Base-by-base conservation (phyloP, 495 filamentous ascomycete species). In the Daldinia grandis region DNA sequence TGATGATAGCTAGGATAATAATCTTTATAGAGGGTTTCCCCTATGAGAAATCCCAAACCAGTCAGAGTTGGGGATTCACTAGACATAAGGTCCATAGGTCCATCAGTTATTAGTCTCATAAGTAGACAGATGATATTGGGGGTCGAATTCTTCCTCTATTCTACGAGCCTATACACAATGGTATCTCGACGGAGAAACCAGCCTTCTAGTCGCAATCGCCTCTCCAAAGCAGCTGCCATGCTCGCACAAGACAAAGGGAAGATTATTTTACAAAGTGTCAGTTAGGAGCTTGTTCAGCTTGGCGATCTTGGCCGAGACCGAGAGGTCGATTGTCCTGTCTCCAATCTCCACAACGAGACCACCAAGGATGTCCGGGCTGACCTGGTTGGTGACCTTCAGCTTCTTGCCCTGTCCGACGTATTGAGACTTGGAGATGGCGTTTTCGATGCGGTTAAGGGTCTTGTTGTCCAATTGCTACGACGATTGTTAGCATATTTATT, bases 241-340 rank as follows among this genome's bases (percentile, higher is more conserved):
- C 70, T 69, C 65, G 42, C 65, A 69, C 19, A 62, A 74, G 53
- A 78, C 64, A 80, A 76, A 72, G 59, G 58, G 47, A 62, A 72
- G 63, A 47, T 42, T 82, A 21, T 56, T 93, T 94, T 94, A 99
- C 90, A 98, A 83, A 79, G 91, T 87, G 84, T 99, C 96, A 68
- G 87, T 93, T 76, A 99, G 90, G 78, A 97, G 90, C 90, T 99
- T 99, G 92, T 98, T 99, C 89, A 98, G 91, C 88, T 93, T 96
- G 80, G 92, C 86, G 82, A 99, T 91, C 89, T 93, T 95, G 78
- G 92, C 85, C 14, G 95, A 95, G 74, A 99, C 93, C 84, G 91
- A 94, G 66, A 98, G 91, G 82, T 99, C 95, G 78, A 99, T 95
- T 78, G 95, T 98, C 76, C 96, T 91, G 86, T 97, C 96, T 76